Evolutionary conservation across 306 rosid genomes (phyloP).

Genomic region (Cucurbita moschata): DNA sequence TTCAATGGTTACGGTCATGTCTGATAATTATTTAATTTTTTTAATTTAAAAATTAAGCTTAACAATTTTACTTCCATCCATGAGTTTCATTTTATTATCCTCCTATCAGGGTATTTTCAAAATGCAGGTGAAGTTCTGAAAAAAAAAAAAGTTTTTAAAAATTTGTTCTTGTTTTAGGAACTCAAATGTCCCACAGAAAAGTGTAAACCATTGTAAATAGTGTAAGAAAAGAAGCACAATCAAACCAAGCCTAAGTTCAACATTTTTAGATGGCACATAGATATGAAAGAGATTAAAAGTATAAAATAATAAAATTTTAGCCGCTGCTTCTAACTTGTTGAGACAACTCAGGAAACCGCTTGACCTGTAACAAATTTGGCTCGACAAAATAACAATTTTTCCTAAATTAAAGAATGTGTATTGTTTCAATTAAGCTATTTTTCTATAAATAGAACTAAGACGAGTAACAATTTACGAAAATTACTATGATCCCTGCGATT

Average conservation of each 20-base stretch:
- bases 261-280: background rate
- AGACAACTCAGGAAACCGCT: background rate
- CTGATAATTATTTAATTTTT: no score
- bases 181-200: no score
- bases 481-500: background rate
- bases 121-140: no score
- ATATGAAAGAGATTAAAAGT: background rate
- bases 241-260: background rate
- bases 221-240: no score
- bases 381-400: background rate
- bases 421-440: background rate
- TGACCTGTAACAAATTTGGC: background rate
- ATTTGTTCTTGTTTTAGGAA: no score
- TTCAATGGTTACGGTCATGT: background rate
- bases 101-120: no score
- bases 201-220: no score
- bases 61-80: no score
- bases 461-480: background rate
- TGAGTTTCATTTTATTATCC: no score
- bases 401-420: background rate
- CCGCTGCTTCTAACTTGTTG: background rate
- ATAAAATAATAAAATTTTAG: background rate
- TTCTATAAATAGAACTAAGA: background rate
- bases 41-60: no score
- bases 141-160: no score